Conservation (phyloP, 1,139 yeast species). For the Scheffersomyces illinoinensis region DNA sequence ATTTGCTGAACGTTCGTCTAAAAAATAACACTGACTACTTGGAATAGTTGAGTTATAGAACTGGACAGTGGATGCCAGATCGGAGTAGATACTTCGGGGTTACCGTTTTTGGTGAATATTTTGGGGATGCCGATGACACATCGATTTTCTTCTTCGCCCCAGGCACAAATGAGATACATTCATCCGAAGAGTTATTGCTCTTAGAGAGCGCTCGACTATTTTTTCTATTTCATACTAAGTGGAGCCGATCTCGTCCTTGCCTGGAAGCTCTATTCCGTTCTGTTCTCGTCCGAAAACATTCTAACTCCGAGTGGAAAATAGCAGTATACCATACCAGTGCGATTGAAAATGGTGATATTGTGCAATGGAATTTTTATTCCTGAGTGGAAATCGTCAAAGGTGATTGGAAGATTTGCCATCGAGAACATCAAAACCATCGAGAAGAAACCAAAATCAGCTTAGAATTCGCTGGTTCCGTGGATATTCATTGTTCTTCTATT, state of each 20-base stretch:
- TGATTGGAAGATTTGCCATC: background rate
- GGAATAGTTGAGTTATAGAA: too few species aligned
- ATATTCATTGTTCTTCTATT: background rate
- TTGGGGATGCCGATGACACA: too few species aligned
- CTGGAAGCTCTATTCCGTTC: background rate
- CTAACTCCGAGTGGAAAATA: background rate
- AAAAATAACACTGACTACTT: too few species aligned
- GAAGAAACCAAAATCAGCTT: background rate
- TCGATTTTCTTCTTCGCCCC: too few species aligned
- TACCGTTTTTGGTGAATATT: background rate
- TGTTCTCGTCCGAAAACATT: background rate
- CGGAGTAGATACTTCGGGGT: background rate
- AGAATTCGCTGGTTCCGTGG: background rate
- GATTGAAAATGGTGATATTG: background rate
- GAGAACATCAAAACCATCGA: background rate
- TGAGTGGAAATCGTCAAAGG: background rate
- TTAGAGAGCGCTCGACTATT: too few species aligned
- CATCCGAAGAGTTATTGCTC: background rate
- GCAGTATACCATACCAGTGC: background rate
- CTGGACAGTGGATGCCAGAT: background rate
- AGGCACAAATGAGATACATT: too few species aligned
- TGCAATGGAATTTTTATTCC: too few species aligned
- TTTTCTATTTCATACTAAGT: background rate
- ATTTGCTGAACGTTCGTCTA: background rate
- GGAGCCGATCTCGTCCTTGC: background rate